Percentiles rank a stretch among this genome's conserved stretches.
Evolutionary conservation across 2,329 filamentous ascomycete genomes (phyloP).

Genomic region (Talaromyces funiculosus): DNA sequence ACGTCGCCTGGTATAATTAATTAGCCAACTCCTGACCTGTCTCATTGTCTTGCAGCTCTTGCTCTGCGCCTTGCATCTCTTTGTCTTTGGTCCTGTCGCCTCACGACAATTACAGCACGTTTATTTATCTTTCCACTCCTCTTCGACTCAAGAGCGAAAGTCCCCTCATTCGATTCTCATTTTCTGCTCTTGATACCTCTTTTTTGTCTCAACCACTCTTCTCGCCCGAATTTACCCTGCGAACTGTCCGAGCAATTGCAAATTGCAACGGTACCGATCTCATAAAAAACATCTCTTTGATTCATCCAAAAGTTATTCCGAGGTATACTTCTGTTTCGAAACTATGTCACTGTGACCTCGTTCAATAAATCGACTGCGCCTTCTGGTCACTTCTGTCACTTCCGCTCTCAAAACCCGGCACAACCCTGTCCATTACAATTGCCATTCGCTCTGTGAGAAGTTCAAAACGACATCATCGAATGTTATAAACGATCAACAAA

Average conservation of each 20-base stretch:
- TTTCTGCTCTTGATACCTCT: not conserved
- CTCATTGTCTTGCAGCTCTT: constrained; percentile 9
- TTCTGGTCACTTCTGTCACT: not conserved
- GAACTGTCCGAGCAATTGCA: not conserved
- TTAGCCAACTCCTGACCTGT: constrained; percentile 1
- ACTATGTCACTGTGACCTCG: constrained; percentile 3
- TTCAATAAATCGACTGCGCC: not conserved
- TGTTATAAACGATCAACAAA: not conserved
- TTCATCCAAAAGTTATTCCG: not conserved
- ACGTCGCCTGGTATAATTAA: not conserved
- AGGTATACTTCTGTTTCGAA: not conserved
- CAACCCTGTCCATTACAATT: not conserved
- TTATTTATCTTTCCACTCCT: constrained; percentile 2
- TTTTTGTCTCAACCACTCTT: not conserved
- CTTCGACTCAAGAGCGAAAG: not conserved
- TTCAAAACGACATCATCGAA: not conserved
- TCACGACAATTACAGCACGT: not conserved
- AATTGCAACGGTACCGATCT: not conserved
- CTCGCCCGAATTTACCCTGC: not conserved
- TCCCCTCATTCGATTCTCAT: not conserved
- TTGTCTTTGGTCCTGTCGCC: not conserved
- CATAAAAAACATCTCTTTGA: not conserved
- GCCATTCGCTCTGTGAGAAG: not conserved
- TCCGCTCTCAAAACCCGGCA: not conserved
- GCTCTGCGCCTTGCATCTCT: constrained; percentile 11